A percentile compares a stretch with the other conserved stretches of the same genome.
These are phyloP conservation scores for Xylaria venustula DNA, from an alignment of 495 filamentous ascomycete species.

Conservation along the genomic window DNA sequence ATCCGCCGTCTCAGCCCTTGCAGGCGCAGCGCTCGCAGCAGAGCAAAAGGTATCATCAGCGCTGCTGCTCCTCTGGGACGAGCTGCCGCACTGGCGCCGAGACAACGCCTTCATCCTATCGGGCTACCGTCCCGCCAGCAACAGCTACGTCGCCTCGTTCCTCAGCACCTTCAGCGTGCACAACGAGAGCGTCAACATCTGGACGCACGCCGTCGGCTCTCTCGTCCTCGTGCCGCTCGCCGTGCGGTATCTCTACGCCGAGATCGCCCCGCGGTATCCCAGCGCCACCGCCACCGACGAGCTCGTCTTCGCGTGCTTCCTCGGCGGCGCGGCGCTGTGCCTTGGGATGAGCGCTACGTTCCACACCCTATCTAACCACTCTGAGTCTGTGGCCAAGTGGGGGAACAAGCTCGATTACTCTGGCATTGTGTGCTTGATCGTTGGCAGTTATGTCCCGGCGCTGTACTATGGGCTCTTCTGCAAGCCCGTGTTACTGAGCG, in stretches of 20 bases:
- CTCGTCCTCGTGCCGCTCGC: slow-evolving; percentile 42
- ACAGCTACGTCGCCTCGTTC: slow-evolving; percentile 38
- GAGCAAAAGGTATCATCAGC: slow-evolving; percentile 28
- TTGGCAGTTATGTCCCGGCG: slow-evolving; percentile 82
- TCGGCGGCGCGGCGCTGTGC: slow-evolving; percentile 70
- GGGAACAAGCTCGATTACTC: slow-evolving; percentile 77
- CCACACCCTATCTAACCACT: slow-evolving; percentile 46
- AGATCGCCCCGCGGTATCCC: slow-evolving; percentile 64
- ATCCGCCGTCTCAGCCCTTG: slow-evolving; percentile 14
- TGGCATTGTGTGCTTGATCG: slow-evolving; percentile 85
- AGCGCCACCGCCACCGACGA: slow-evolving; percentile 60
- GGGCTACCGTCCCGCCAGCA: slow-evolving; percentile 41
- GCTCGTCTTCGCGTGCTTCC: slow-evolving; percentile 74
- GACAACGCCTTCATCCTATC: slow-evolving; percentile 45
- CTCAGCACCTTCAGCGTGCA: slow-evolving; percentile 45
- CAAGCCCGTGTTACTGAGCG: slow-evolving; percentile 54
- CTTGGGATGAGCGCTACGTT: slow-evolving; percentile 83
- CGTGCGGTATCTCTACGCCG: slow-evolving; percentile 29
- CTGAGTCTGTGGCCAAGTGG: slow-evolving; percentile 39
- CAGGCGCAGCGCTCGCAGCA: slow-evolving; percentile 22
- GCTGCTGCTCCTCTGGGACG: slow-evolving; percentile 40
- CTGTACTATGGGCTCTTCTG: slow-evolving; percentile 86
- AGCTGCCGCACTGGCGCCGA: slow-evolving; percentile 44
- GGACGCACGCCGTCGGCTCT: slow-evolving; percentile 75
- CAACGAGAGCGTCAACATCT: slow-evolving; percentile 96